These are phyloP conservation scores for Pseudozyma thailandica DNA, from an alignment of 1,284 basidiomycete species.

Conservation along the genomic window DNA sequence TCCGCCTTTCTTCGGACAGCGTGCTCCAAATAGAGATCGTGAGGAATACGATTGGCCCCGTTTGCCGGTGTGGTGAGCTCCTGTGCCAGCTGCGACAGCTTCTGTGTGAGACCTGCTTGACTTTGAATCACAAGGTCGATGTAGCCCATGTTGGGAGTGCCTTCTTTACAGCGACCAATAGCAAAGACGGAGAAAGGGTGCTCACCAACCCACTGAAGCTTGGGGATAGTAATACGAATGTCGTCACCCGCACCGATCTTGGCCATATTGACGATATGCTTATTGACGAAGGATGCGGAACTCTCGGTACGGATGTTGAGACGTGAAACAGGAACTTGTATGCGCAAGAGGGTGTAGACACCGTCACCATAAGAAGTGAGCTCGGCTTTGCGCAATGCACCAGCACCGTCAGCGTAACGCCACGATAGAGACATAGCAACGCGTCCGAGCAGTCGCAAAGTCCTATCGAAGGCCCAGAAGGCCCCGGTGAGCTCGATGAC, in stretches of 20 bases:
- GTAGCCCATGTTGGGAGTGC: slow-evolving; percentile 16
- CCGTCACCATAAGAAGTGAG: slow-evolving; percentile 5
- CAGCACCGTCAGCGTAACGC: slow-evolving; percentile 16
- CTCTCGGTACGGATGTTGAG: slow-evolving; percentile 6
- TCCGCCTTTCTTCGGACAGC: not conserved
- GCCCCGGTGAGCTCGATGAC: not conserved
- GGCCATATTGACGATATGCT: too few species aligned
- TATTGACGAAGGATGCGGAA: too few species aligned
- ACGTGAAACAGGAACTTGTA: slow-evolving; percentile 27
- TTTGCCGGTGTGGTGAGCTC: not conserved
- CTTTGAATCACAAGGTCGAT: slow-evolving; percentile 42
- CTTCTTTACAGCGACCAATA: slow-evolving; percentile 13
- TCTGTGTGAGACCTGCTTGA: slow-evolving; percentile 44
- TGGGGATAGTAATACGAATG: slow-evolving; percentile 45
- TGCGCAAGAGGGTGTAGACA: slow-evolving; percentile 27
- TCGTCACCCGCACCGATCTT: slow-evolving; percentile 42
- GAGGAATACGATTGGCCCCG: too few species aligned
- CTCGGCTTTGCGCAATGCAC: slow-evolving; percentile 10
- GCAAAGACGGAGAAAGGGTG: slow-evolving; percentile 55
- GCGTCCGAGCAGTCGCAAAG: too few species aligned
- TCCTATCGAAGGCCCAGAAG: too few species aligned
- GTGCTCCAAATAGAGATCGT: too few species aligned
- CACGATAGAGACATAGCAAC: not conserved
- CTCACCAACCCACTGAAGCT: slow-evolving; percentile 42
- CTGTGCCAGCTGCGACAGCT: slow-evolving; percentile 15